Evolutionary conservation across 1,284 basidiomycete species (phyloP).

Genomic region (Pascua sp.): DNA sequence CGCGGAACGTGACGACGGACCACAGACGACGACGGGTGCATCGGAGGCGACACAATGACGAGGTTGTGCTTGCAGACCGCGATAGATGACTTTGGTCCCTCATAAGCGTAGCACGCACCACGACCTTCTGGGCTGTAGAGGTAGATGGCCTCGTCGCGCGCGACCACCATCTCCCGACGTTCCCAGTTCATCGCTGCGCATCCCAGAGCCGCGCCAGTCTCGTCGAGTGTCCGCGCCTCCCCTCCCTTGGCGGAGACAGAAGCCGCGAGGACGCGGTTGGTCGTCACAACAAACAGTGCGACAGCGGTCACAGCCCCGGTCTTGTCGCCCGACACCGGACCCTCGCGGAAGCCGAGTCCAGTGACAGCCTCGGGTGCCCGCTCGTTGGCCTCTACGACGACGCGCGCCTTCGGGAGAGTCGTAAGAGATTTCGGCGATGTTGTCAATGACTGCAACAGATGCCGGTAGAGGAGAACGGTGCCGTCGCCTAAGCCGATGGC

Average conservation of each 20-base stretch:
- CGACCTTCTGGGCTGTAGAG: conserved; percentile 78
- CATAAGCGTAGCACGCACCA: conserved; percentile 82
- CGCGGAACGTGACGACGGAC: neutral
- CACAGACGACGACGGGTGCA: conserved; percentile 59
- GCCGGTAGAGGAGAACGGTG: conserved; percentile 85
- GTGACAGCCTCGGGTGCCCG: conserved; percentile 73
- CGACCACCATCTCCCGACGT: conserved; percentile 72
- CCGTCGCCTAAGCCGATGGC: conserved; percentile 90
- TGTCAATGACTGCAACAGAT: conserved; percentile 80
- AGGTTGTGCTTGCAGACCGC: conserved; percentile 74
- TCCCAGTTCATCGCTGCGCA: conserved; percentile 77
- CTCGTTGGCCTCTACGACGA: conserved; percentile 67
- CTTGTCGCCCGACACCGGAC: conserved; percentile 2
- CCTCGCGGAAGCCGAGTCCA: conserved; percentile 77
- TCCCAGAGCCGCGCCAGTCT: conserved; percentile 75
- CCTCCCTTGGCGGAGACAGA: conserved; percentile 67
- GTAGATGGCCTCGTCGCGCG: conserved; percentile 88
- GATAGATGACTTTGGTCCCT: conserved; percentile 59
- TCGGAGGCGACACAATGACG: conserved; percentile 82
- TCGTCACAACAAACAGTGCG: conserved; percentile 82
- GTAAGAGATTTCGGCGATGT: conserved; percentile 58
- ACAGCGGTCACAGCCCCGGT: conserved; percentile 29
- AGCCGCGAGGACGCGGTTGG: conserved; percentile 66
- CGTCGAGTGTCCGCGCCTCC: conserved; percentile 69
- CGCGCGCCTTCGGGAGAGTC: conserved; percentile 72